A percentile compares a stretch with the other conserved stretches of the same genome.
phyloP scores from a whole-genome alignment of 805 yeast genomes.

The Wickerhamomyces chambardii region DNA sequence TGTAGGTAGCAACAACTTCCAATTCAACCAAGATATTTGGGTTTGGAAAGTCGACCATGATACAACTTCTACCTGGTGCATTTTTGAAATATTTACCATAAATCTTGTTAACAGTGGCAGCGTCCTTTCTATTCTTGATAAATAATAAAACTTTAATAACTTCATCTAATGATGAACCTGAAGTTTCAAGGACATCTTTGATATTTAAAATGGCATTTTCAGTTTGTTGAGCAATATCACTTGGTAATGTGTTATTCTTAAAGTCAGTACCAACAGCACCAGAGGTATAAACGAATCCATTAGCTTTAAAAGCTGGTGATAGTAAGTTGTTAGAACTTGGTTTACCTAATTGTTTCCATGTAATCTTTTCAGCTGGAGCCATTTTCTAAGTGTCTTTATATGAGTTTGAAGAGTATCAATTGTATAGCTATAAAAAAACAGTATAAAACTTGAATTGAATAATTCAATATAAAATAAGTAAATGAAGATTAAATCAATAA shows the following conservation, averaged over 20 bases:
- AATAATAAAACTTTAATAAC: slow-evolving; percentile 37
- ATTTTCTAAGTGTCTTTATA: too few species aligned
- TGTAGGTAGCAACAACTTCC: background rate
- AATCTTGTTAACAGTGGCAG: slow-evolving; percentile 29
- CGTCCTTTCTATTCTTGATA: slow-evolving; percentile 28
- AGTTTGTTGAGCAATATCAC: slow-evolving; percentile 31
- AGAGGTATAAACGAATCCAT: slow-evolving; percentile 30
- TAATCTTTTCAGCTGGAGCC: background rate
- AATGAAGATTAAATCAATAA: too few species aligned
- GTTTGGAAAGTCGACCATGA: slow-evolving; percentile 22
- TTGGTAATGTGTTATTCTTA: slow-evolving; percentile 23
- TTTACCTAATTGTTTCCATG: background rate
- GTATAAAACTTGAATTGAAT: too few species aligned
- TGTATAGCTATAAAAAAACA: too few species aligned
- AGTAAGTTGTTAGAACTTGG: slow-evolving; percentile 6
- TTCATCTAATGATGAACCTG: slow-evolving; percentile 30
- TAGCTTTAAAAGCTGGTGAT: slow-evolving; percentile 25
- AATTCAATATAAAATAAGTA: too few species aligned
- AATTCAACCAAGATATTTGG: background rate
- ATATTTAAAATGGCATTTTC: slow-evolving; percentile 29
- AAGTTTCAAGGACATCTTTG: slow-evolving; percentile 24
- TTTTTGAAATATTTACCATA: slow-evolving; percentile 30
- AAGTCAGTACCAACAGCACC: slow-evolving; percentile 31
- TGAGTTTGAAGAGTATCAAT: too few species aligned
- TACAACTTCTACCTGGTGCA: slow-evolving; percentile 40